These are phyloP conservation scores for Collybiopsis confluens DNA, from an alignment of 768 basidiomycete species.

Conservation along the genomic window DNA sequence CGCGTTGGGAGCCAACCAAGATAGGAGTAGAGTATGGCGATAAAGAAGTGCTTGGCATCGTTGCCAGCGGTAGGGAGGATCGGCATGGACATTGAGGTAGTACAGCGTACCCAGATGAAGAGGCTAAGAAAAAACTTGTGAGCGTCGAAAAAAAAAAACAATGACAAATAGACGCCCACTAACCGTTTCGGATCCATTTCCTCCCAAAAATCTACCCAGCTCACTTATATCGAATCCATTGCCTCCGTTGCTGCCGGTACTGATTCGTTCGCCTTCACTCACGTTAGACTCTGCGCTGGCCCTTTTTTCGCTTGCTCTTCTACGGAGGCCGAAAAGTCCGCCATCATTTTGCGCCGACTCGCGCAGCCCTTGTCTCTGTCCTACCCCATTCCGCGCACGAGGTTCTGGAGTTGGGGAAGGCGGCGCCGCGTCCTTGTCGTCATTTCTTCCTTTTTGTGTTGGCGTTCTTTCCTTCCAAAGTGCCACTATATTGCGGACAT, in stretches of 20 bases:
- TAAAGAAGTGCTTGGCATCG: conserved; percentile 80
- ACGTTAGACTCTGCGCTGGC: background rate
- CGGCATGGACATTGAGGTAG: conserved; percentile 90
- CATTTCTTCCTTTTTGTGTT: conserved; percentile 18
- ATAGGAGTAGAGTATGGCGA: conserved; percentile 78
- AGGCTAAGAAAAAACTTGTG: conserved; percentile 52
- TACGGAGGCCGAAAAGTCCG: conserved; percentile 50
- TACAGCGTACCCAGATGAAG: conserved; percentile 81
- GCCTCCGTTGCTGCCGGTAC: background rate
- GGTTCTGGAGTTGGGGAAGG: conserved; percentile 6
- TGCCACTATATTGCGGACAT: conserved; percentile 74
- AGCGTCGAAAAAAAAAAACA: conserved; percentile 13
- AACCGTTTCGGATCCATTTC: conserved; percentile 35
- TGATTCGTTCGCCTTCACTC: background rate
- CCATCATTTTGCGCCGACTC: conserved; percentile 21
- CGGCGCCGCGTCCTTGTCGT: background rate
- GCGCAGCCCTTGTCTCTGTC: background rate
- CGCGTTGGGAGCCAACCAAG: conserved; percentile 83
- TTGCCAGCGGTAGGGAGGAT: conserved; percentile 75
- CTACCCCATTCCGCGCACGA: background rate
- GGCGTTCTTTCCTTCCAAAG: conserved; percentile 79
- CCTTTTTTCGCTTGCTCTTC: conserved; percentile 24
- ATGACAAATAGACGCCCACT: conserved; percentile 18
- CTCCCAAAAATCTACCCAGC: conserved; percentile 5
- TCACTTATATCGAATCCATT: conserved; percentile 7